Evolutionary conservation across 2,329 filamentous ascomycete genomes (phyloP).

Genomic region (Talaromyces piceae): DNA sequence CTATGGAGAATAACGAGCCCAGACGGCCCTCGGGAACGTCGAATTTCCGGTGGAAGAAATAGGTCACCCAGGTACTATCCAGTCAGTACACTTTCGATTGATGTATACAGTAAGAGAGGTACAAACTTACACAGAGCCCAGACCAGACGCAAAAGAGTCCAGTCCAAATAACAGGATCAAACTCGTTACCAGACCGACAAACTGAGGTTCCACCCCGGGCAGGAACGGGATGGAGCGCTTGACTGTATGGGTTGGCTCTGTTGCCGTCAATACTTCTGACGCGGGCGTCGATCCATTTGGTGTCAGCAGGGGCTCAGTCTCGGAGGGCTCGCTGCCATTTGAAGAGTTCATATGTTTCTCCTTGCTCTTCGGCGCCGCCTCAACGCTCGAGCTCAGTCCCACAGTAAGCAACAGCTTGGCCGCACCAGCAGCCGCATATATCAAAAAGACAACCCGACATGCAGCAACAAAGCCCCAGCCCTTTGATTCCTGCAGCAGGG

Average conservation of each 20-base stretch:
- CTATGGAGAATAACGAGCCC: conserved; percentile 47
- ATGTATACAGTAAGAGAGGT: not conserved
- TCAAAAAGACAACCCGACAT: conserved; percentile 51
- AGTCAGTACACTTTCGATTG: not conserved
- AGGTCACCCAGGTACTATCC: conserved; percentile 44
- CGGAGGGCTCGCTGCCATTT: conserved; percentile 16
- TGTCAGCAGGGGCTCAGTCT: conserved; percentile 30
- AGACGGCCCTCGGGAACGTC: conserved; percentile 45
- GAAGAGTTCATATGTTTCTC: conserved; percentile 8
- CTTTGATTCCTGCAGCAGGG: conserved; percentile 38
- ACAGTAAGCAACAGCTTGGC: conserved; percentile 50
- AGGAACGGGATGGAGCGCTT: conserved; percentile 38
- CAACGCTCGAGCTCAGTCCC: conserved; percentile 42
- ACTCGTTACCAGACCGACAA: conserved; percentile 31
- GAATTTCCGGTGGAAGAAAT: conserved; percentile 52
- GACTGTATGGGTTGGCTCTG: not conserved
- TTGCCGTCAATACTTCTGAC: conserved; percentile 4
- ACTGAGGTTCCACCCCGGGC: conserved; percentile 49
- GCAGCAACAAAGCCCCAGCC: conserved; percentile 41
- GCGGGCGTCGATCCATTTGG: conserved; percentile 10
- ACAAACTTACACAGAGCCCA: conserved; percentile 56
- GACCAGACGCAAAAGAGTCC: conserved; percentile 63
- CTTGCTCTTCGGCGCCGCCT: conserved; percentile 29
- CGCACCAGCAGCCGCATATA: conserved; percentile 50
- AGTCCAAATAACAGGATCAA: conserved; percentile 61